Evolutionary conservation across 139 green algal species (phyloP), one percentile per base, ranked within the genome.

Genomic region (Tetradesmus lagerheimii): DNA sequence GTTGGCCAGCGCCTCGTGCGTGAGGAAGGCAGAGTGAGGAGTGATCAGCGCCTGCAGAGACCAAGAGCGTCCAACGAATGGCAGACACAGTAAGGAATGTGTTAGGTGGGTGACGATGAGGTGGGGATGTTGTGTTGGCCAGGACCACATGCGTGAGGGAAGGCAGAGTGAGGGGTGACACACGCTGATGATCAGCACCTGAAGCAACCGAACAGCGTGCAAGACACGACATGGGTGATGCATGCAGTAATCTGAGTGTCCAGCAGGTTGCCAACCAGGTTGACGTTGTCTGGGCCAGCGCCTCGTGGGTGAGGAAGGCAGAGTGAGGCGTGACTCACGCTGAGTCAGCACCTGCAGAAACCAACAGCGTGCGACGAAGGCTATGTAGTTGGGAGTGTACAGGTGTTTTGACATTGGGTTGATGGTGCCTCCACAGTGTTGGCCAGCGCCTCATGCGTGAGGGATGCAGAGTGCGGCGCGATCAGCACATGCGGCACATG

Each of bases 221-320:
- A n/a, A n/a, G n/a, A n/a, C n/a, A n/a, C n/a, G n/a, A n/a, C n/a
- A n/a, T n/a, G n/a, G n/a, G n/a, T n/a, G n/a, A n/a, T n/a, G n/a
- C n/a, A n/a, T n/a, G n/a, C n/a, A n/a, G n/a, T n/a, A n/a, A n/a
- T n/a, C n/a, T n/a, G n/a, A n/a, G n/a, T n/a, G n/a, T n/a, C n/a
- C n/a, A n/a, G n/a, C n/a, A n/a, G n/a, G n/a, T n/a, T n/a, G n/a
- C n/a, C n/a, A n/a, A n/a, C n/a, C n/a, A n/a, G n/a, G n/a, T n/a
- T n/a, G n/a, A n/a, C n/a, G n/a, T n/a, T n/a, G n/a, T n/a, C n/a
- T n/a, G n/a, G 1, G 64, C 35, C 2, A 98, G 93, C 1, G 96
- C 96, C 81, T 98, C 95, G 27, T 93, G 35, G 0, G 97, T 99
- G 8, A 98, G 91, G 92, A 99, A 99, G 2, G 96, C 97, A 4